These are phyloP conservation scores for Colletotrichum salicis DNA, from an alignment of 2,329 filamentous ascomycete genomes.

Conservation along the genomic window DNA sequence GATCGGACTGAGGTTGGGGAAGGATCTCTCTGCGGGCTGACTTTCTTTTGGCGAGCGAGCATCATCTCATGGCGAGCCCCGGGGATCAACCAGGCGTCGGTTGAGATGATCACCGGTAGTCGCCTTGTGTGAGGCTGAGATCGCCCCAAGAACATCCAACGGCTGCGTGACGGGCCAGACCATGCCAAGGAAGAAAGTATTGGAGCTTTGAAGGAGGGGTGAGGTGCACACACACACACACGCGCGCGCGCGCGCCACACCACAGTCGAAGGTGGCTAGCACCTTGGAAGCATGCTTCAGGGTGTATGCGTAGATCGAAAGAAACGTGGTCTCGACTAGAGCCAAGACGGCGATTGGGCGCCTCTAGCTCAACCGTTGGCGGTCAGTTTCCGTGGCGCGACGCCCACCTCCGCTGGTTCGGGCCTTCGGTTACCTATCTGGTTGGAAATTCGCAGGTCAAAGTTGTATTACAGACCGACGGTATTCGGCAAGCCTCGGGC, in stretches of 20 bases:
- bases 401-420: conserved; percentile 2
- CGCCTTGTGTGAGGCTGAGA: conserved; percentile 31
- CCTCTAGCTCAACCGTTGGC: conserved; percentile 12
- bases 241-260: not conserved
- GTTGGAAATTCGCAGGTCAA: not conserved
- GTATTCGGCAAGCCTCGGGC: conserved; percentile 12
- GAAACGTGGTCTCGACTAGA: not conserved
- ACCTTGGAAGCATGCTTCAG: conserved; percentile 13
- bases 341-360: not conserved
- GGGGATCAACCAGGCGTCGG: conserved; percentile 27
- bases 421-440: conserved; percentile 1
- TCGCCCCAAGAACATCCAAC: conserved; percentile 23
- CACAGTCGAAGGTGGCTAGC: conserved; percentile 7
- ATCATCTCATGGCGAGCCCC: conserved; percentile 22
- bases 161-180: conserved; percentile 7
- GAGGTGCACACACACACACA: not conserved
- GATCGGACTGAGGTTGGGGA: conserved; percentile 19
- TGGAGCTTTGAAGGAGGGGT: not conserved
- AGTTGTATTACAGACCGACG: not conserved
- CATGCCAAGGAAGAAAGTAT: not conserved
- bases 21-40: conserved; percentile 11
- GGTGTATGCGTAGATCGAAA: conserved; percentile 7
- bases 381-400: not conserved
- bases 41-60: conserved; percentile 11
- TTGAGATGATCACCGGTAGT: conserved; percentile 32